Conservation (phyloP, 176 grass and related monocot species). For the Carex scoparia region DNA sequence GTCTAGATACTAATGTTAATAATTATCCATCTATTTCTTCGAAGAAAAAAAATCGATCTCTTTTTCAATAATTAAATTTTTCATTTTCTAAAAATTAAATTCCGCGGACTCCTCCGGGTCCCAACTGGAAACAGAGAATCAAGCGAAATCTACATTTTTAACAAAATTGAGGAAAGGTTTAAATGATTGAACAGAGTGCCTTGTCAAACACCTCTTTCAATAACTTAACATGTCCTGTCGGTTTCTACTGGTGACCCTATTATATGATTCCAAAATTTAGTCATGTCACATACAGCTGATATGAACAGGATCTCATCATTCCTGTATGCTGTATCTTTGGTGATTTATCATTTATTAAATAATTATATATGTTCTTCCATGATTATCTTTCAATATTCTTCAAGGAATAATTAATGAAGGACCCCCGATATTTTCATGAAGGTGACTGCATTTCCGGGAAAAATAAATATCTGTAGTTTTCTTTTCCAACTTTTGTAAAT, state of each 20-base stretch:
- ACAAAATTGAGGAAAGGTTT: slow-evolving; percentile 22
- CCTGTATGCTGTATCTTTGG: not conserved
- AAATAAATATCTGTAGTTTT: not conserved
- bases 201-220: slow-evolving; percentile 20
- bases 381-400: not conserved
- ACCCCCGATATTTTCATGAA: too few species aligned
- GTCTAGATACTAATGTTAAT: too few species aligned
- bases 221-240: slow-evolving; percentile 27
- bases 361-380: not conserved
- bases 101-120: too few species aligned
- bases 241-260: slow-evolving; percentile 2
- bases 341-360: not conserved
- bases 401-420: not conserved
- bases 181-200: slow-evolving; percentile 26
- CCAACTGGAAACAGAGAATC: not conserved
- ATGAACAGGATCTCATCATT: slow-evolving; percentile 18
- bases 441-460: not conserved
- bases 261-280: slow-evolving; percentile 22
- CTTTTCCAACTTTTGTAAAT: not conserved
- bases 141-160: slow-evolving; percentile 23
- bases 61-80: too few species aligned
- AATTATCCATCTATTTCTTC: too few species aligned
- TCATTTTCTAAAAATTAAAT: too few species aligned
- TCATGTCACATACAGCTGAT: slow-evolving; percentile 17
- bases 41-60: too few species aligned